Evolutionary conservation across 345 rosid genomes (phyloP).

Genomic region (Moringa oleifera): DNA sequence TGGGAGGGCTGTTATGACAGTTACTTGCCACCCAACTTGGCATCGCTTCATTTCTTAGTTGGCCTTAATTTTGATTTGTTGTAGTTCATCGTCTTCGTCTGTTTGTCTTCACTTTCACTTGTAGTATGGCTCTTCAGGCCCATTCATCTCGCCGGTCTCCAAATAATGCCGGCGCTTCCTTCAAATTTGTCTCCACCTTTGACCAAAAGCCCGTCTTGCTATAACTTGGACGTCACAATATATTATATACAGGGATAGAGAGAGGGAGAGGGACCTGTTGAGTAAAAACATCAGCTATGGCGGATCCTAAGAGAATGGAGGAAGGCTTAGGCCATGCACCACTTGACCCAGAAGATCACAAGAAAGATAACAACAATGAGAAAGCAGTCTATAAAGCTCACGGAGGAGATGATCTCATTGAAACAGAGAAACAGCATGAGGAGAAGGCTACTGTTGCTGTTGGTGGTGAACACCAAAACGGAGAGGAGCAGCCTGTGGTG

Average conservation of each 20-base stretch:
- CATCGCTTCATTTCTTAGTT: too few species aligned
- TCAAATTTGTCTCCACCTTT: neutral
- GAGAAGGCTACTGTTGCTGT: neutral
- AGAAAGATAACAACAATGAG: neutral
- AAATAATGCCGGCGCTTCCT: neutral
- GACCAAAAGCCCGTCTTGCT: neutral
- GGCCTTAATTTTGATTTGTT: neutral
- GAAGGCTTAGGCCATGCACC: conserved; percentile 27
- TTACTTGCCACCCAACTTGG: too few species aligned
- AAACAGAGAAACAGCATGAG: neutral
- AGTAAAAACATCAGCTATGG: conserved; percentile 29
- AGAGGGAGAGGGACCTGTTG: too few species aligned
- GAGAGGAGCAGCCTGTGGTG: conserved; percentile 16
- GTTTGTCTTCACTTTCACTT: neutral
- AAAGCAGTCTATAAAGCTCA: conserved; percentile 7
- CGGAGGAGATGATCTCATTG: conserved; percentile 6
- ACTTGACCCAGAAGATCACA: neutral
- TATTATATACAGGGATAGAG: too few species aligned
- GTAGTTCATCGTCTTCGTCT: neutral
- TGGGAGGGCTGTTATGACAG: too few species aligned
- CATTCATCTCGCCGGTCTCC: neutral
- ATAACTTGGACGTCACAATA: too few species aligned
- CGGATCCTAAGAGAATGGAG: conserved; percentile 37
- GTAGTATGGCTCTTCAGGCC: too few species aligned
- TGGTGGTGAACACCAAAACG: conserved; percentile 6